A percentile compares a stretch with the other conserved stretches of the same genome.
Conservation (phyloP, 1,139 yeast genomes). For the Suhomyces taliae region DNA sequence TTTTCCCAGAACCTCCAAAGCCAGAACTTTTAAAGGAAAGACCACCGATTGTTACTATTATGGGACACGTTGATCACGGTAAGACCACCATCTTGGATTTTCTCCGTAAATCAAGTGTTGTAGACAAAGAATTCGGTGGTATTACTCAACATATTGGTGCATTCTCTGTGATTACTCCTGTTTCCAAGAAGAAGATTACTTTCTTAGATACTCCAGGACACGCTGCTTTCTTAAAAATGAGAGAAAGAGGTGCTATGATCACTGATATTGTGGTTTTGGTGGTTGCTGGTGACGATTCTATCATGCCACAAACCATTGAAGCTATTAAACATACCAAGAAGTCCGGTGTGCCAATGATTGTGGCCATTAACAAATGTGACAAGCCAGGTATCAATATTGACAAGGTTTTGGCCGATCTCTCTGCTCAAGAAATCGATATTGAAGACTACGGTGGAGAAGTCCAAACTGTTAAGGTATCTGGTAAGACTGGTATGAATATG, state of each 20-base stretch:
- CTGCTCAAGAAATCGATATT: constrained; percentile 75
- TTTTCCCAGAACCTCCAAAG: constrained; percentile 49
- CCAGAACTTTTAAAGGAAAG: constrained; percentile 55
- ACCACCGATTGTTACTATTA: constrained; percentile 93
- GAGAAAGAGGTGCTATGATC: constrained; percentile 93
- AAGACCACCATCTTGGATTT: constrained; percentile 91
- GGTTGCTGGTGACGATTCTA: constrained; percentile 98
- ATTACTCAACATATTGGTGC: constrained; percentile 99
- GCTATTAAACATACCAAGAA: constrained; percentile 91
- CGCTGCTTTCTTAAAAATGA: constrained; percentile 93
- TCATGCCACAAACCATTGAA: constrained; percentile 96
- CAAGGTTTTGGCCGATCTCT: constrained; percentile 74
- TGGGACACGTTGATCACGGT: constrained; percentile 99
- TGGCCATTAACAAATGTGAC: constrained; percentile 92
- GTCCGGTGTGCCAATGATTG: constrained; percentile 82
- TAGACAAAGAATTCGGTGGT: constrained; percentile 88
- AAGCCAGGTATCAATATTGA: constrained; percentile 71
- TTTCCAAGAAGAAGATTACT: constrained; percentile 74
- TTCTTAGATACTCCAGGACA: constrained; percentile 98
- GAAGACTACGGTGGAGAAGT: constrained; percentile 97
- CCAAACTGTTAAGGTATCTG: constrained; percentile 86
- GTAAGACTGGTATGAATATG: constrained; percentile 80
- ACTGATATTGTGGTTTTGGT: constrained; percentile 92
- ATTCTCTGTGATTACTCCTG: constrained; percentile 77
- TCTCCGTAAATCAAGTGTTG: constrained; percentile 80